Base-by-base conservation (phyloP, 495 filamentous ascomycete species). In the Tuber brumale region DNA sequence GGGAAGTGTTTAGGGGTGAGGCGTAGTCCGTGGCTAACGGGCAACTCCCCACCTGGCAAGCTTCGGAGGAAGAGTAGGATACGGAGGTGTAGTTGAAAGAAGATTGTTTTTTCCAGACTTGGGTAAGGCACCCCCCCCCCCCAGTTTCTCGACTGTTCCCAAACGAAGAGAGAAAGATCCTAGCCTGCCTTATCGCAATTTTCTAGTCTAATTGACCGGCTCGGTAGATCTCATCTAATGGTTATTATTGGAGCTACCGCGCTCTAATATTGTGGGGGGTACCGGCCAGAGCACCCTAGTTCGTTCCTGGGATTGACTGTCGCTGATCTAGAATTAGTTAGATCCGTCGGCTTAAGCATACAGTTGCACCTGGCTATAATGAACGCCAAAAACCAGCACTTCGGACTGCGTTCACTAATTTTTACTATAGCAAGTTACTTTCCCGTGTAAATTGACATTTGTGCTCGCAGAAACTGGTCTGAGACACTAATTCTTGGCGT, bases 51-150 rank as follows among this genome's bases (percentile, higher is more conserved):
- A 21, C 8, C 19, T 19, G 19, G 19, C 16, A 23, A 0, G 16
- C 21, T 48, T 76, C 45, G 76, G 69, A 71, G 76, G 31, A 71
- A 75, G 37, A 76, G 73, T 46, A 75, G 70, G 21, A 48, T 48
- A 8, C 1, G 2, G 18, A 0, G 19, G 46, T 23, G 46, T 8
- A 48, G 19, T 8, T 23, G 19, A 48, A 48, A 48, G 46, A 48
- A 48, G 46, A 19, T 48, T 48, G 23, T 39, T 48, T 48, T 18
- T 19, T 19, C 21, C 18, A 48, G 4, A 4, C 46, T 48, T 48
- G 46, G 6, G 19, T 48, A 23, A 48, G 8, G 18, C 19, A 19
- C 5, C 14, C 46, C 46, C 46, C 18, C 5, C 37, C 37, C 37
- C 37, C 5, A 48, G 6, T 8, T 21, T 48, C 21, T 6, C 46